Evolutionary conservation across 768 basidiomycete genomes (phyloP).

Genomic region (Lactifluus hygrophoroides): DNA sequence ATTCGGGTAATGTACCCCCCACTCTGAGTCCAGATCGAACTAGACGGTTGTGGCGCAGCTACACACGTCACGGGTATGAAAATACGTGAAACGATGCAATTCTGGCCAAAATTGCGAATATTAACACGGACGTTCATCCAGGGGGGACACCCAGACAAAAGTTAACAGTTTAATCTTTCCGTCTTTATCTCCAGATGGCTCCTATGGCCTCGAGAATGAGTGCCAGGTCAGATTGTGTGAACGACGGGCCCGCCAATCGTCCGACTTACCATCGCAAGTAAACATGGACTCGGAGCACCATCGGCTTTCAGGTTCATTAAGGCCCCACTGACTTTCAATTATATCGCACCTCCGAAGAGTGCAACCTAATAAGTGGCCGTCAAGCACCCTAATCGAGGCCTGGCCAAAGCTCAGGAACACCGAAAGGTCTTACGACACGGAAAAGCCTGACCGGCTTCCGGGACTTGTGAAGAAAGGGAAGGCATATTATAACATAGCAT

Average conservation of each 20-base stretch:
- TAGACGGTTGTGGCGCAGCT: neutral
- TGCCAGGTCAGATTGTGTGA: neutral
- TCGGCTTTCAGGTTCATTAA: neutral
- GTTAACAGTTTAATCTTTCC: neutral
- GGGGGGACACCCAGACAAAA: too few species aligned
- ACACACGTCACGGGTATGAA: neutral
- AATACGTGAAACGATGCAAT: neutral
- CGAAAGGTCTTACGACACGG: neutral
- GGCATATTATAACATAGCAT: neutral
- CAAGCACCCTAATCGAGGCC: neutral
- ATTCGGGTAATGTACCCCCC: neutral
- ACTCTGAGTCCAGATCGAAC: neutral
- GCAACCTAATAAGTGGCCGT: neutral
- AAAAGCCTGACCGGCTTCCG: neutral
- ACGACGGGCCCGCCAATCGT: neutral
- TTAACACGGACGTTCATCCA: too few species aligned
- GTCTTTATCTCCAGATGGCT: neutral
- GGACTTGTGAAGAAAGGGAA: neutral
- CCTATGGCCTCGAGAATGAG: neutral
- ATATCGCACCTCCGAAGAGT: neutral
- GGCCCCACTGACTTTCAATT: neutral
- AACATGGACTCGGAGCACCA: neutral
- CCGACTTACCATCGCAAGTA: neutral
- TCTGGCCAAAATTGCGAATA: too few species aligned
- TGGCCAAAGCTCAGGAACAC: neutral